Evolutionary conservation across 2,329 filamentous ascomycete species (phyloP).

Genomic region (Penicillium capsulatum): DNA sequence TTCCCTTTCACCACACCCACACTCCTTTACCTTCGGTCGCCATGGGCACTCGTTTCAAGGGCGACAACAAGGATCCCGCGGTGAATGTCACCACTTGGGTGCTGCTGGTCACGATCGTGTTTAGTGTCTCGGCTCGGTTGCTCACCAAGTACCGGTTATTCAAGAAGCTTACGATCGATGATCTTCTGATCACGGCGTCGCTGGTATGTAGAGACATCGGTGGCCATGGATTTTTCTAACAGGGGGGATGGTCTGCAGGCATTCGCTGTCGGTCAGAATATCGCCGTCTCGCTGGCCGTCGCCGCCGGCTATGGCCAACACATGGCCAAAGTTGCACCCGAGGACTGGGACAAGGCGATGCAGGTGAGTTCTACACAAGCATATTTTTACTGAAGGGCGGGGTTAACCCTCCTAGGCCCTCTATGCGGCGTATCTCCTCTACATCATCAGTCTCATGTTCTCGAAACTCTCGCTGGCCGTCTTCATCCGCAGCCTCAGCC

Average conservation of each 20-base stretch:
- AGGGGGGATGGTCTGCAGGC: no score
- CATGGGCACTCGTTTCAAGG: no score
- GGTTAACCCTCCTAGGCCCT: constrained; percentile 9
- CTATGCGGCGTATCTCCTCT: constrained; percentile 24
- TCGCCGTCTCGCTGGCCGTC: constrained; percentile 22
- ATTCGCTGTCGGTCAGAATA: constrained; percentile 16
- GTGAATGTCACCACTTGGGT: constrained; percentile 4
- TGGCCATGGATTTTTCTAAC: no score
- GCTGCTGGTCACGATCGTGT: not conserved
- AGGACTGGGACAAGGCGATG: constrained; percentile 13
- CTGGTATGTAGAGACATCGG: not conserved
- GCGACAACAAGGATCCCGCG: not conserved
- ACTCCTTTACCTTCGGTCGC: no score
- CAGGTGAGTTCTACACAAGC: constrained; percentile 12
- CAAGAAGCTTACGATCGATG: constrained; percentile 1
- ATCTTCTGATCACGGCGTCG: constrained; percentile 1
- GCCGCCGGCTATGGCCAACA: constrained; percentile 23
- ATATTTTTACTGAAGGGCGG: not conserved
- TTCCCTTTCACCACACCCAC: no score
- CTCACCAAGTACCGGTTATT: constrained; percentile 1
- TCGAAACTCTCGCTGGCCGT: constrained; percentile 26
- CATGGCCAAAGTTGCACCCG: constrained; percentile 6
- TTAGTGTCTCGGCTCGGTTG: constrained; percentile 1
- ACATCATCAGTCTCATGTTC: constrained; percentile 18
- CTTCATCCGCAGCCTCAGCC: constrained; percentile 24